A percentile compares a stretch with the other conserved stretches of the same genome.
These are phyloP conservation scores for Phoma sp. DNA, from an alignment of 2,329 filamentous ascomycete species.

Conservation along the genomic window DNA sequence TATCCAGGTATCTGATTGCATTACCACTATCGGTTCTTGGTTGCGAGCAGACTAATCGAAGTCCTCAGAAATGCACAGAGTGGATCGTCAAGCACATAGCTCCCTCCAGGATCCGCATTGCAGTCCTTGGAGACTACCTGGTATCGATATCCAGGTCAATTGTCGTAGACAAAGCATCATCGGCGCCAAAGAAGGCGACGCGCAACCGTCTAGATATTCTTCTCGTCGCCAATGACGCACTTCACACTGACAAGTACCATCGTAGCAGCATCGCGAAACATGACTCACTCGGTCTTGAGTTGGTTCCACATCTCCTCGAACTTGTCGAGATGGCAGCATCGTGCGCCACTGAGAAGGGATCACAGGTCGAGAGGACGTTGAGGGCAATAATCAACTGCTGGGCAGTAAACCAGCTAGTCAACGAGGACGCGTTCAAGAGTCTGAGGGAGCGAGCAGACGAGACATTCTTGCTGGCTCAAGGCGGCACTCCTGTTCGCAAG, in stretches of 20 bases:
- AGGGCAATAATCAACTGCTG: conserved; percentile 70
- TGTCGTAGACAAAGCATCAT: conserved; percentile 24
- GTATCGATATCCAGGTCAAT: conserved; percentile 70
- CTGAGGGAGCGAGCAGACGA: conserved; percentile 65
- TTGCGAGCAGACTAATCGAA: conserved; percentile 43
- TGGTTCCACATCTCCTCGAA: conserved; percentile 67
- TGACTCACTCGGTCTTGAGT: conserved; percentile 18
- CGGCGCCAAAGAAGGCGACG: conserved; percentile 58
- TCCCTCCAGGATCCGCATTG: conserved; percentile 69
- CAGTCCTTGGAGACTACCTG: conserved; percentile 77
- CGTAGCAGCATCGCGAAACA: conserved; percentile 15
- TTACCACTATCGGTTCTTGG: conserved; percentile 22
- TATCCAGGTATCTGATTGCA: conserved; percentile 43
- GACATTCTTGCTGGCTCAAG: conserved; percentile 43
- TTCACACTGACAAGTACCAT: conserved; percentile 58
- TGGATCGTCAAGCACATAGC: conserved; percentile 80
- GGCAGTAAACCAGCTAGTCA: conserved; percentile 71
- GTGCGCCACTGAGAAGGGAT: conserved; percentile 62
- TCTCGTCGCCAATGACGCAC: conserved; percentile 78
- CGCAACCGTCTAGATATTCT: conserved; percentile 77
- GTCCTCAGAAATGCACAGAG: conserved; percentile 77
- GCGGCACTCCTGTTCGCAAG: conserved; percentile 55
- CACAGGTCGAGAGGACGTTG: conserved; percentile 69
- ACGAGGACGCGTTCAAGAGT: conserved; percentile 59
- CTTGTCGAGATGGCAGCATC: conserved; percentile 65